These are phyloP conservation scores for Umbelopsis isabellina DNA, from an alignment of 192 early-diverging fungal species.

Conservation along the genomic window DNA sequence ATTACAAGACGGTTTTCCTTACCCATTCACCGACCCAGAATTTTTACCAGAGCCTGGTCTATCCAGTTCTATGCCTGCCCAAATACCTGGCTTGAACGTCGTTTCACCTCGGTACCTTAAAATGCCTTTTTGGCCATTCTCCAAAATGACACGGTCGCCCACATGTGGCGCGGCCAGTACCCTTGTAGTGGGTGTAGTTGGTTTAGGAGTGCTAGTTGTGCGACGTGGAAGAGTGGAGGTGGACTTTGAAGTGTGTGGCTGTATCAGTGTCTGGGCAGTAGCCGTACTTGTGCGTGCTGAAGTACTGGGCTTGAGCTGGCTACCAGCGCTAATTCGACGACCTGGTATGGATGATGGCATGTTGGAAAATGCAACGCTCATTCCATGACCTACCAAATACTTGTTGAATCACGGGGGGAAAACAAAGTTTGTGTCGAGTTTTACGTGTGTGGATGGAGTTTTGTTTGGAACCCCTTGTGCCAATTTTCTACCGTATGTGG, in stretches of 20 bases:
- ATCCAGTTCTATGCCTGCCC: constrained; percentile 82
- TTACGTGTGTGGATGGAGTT: no score
- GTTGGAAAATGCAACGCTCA: background rate
- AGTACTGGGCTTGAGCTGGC: constrained; percentile 5
- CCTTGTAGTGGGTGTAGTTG: background rate
- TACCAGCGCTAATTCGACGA: background rate
- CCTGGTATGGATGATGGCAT: constrained; percentile 10
- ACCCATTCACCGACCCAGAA: constrained; percentile 71
- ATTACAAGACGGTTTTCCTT: constrained; percentile 19
- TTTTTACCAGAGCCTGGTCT: constrained; percentile 75
- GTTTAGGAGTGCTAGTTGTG: constrained; percentile 10
- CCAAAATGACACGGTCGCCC: constrained; percentile 1
- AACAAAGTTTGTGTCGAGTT: no score
- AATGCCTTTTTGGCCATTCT: constrained; percentile 46
- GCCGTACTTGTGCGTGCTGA: background rate
- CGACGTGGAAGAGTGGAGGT: constrained; percentile 18
- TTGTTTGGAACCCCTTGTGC: no score
- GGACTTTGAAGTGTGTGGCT: constrained; percentile 20
- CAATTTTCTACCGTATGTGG: no score
- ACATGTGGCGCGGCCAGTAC: constrained; percentile 9
- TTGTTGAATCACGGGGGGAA: no score
- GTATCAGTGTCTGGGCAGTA: background rate
- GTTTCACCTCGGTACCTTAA: constrained; percentile 73
- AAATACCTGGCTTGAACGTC: constrained; percentile 71
- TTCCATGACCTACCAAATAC: constrained; percentile 8